Conservation (phyloP, 208 protist genomes). For the Kentomonas sorsogonicus region DNA sequence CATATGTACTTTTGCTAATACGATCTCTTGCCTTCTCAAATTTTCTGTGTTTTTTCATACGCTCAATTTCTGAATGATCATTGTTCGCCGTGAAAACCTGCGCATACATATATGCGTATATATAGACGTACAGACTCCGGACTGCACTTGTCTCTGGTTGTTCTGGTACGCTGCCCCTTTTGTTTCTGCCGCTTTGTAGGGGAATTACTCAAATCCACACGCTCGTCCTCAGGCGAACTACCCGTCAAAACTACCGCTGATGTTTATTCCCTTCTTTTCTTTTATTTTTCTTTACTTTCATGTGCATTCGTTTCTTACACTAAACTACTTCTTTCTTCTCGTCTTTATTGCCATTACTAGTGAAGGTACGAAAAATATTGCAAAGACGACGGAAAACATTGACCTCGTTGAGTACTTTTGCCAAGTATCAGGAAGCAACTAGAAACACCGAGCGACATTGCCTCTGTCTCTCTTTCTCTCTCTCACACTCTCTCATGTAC, state of each 20-base stretch:
- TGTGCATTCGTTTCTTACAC: conserved; percentile 5
- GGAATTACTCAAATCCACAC: conserved; percentile 7
- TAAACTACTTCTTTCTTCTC: neutral
- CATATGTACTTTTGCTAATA: no score
- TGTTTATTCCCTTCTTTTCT: conserved; percentile 1
- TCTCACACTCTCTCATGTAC: conserved; percentile 40
- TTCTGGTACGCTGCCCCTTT: neutral
- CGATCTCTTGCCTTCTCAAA: no score
- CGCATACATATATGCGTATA: neutral
- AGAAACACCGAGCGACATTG: no score
- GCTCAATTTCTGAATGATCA: neutral
- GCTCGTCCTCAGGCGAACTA: neutral
- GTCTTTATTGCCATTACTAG: neutral
- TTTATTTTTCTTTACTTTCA: conserved; percentile 8
- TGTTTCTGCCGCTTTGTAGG: conserved; percentile 1
- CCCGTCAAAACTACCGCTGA: neutral
- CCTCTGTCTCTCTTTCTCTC: neutral
- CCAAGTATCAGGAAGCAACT: no score
- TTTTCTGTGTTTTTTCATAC: conserved; percentile 1
- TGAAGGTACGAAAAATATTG: neutral
- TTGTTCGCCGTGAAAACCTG: neutral
- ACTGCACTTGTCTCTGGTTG: no score
- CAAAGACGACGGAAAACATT: neutral
- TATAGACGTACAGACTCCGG: neutral
- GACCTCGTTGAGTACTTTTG: no score